Evolutionary conservation across 176 grass and related monocot genomes (phyloP).

Genomic region (Elymus sibiricus): DNA sequence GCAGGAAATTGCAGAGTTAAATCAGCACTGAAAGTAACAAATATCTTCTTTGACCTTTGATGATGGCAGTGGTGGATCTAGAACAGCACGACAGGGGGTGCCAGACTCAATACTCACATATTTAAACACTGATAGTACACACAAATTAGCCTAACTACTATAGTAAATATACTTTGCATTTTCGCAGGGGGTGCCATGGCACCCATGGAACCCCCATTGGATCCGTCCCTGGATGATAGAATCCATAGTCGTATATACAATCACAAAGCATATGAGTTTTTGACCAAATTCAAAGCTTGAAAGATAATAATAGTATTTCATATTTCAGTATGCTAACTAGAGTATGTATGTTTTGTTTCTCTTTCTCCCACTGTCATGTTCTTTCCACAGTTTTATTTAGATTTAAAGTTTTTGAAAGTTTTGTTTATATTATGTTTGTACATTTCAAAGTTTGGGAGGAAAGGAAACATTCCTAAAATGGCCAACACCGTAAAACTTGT

Average conservation of each 20-base stretch:
- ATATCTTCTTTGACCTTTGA: not conserved
- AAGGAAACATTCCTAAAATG: too few relatives aligned
- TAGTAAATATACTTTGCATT: too few relatives aligned
- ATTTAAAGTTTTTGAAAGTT: not conserved
- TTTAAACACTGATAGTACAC: too few relatives aligned
- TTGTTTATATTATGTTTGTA: not conserved
- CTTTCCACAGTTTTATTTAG: not conserved
- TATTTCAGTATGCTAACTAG: not conserved
- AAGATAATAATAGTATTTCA: not conserved
- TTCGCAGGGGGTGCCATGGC: too few relatives aligned
- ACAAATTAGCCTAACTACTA: too few relatives aligned
- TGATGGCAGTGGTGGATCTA: too few relatives aligned
- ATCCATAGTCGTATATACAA: not conserved
- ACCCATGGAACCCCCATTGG: too few relatives aligned
- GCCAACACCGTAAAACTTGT: too few relatives aligned
- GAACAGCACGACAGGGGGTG: too few relatives aligned
- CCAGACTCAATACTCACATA: too few relatives aligned
- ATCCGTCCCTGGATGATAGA: too few relatives aligned
- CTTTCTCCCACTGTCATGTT: not conserved
- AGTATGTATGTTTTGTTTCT: not conserved
- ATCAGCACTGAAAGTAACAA: conserved; percentile 12
- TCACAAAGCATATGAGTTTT: not conserved
- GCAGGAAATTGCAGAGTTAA: conserved; percentile 1
- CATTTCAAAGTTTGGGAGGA: not conserved
- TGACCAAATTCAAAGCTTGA: not conserved